Conservation (phyloP, 2,329 filamentous ascomycete species). For the Beauveria bassiana region DNA sequence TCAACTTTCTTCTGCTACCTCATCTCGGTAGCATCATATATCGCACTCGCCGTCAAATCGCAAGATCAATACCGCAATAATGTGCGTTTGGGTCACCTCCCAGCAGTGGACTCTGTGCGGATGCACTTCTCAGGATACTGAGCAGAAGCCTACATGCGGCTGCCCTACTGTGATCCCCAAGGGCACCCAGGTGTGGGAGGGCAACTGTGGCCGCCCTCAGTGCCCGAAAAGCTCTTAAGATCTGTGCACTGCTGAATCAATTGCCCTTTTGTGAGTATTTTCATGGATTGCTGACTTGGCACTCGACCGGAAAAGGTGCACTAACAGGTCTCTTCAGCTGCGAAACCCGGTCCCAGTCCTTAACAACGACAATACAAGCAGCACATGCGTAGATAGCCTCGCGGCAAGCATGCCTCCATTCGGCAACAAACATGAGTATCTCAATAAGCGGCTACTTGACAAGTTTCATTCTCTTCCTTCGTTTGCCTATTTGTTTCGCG, state of each 20-base stretch:
- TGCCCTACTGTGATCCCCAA: constrained; percentile 22
- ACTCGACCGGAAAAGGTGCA: neutral
- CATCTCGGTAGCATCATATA: neutral
- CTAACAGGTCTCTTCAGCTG: neutral
- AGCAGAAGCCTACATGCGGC: constrained; percentile 22
- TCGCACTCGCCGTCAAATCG: neutral
- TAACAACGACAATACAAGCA: constrained; percentile 1
- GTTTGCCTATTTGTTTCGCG: neutral
- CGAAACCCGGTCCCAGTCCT: neutral
- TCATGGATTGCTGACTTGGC: neutral
- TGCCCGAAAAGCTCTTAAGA: constrained; percentile 19
- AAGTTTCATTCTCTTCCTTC: neutral
- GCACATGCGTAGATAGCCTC: constrained; percentile 7
- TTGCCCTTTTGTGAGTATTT: neutral
- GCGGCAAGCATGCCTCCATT: constrained; percentile 7
- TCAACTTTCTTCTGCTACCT: neutral
- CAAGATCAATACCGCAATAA: constrained; percentile 11
- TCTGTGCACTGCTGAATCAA: neutral
- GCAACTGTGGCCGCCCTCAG: constrained; percentile 22
- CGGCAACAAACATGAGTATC: constrained; percentile 2
- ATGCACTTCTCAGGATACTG: constrained; percentile 19
- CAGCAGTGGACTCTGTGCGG: constrained; percentile 26
- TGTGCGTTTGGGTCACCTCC: constrained; percentile 28
- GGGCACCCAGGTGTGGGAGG: constrained; percentile 24
- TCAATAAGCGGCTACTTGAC: neutral